Conservation (phyloP, 2,329 filamentous ascomycete species). For the Dothistroma septosporum region DNA sequence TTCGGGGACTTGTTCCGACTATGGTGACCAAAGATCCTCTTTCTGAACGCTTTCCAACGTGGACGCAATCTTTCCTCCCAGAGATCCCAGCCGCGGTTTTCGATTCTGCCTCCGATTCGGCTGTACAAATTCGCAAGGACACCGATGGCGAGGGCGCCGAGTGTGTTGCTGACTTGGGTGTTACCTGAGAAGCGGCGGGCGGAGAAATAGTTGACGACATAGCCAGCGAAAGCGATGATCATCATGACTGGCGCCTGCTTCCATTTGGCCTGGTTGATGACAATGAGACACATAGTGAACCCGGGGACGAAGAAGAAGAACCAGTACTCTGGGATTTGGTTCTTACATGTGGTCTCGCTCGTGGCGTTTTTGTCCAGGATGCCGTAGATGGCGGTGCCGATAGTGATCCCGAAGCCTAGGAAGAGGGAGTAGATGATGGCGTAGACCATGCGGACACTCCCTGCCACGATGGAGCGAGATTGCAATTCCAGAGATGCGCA, state of each 20-base stretch:
- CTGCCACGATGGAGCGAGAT: conserved; percentile 46
- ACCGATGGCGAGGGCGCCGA: conserved; percentile 72
- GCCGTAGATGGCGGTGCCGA: conserved; percentile 48
- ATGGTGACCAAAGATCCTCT: conserved; percentile 29
- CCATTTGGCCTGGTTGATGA: conserved; percentile 80
- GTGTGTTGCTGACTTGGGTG: conserved; percentile 70
- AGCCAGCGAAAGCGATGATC: conserved; percentile 68
- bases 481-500: conserved; percentile 49
- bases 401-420: conserved; percentile 50
- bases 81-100: conserved; percentile 53
- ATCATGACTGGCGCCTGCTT: conserved; percentile 74
- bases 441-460: conserved; percentile 51
- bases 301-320: conserved; percentile 69
- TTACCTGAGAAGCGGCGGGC: conserved; percentile 63
- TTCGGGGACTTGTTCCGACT: conserved; percentile 20
- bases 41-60: conserved; percentile 27
- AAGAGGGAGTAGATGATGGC: conserved; percentile 52
- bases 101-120: conserved; percentile 56
- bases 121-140: conserved; percentile 76
- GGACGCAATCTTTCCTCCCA: conserved; percentile 52
- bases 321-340: conserved; percentile 50
- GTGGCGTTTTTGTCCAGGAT: conserved; percentile 47
- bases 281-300: conserved; percentile 69
- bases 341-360: conserved; percentile 40
- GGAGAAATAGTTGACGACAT: conserved; percentile 70